These are phyloP conservation scores for Capronia epimyces DNA, from an alignment of 2,329 filamentous ascomycete species.

Conservation along the genomic window DNA sequence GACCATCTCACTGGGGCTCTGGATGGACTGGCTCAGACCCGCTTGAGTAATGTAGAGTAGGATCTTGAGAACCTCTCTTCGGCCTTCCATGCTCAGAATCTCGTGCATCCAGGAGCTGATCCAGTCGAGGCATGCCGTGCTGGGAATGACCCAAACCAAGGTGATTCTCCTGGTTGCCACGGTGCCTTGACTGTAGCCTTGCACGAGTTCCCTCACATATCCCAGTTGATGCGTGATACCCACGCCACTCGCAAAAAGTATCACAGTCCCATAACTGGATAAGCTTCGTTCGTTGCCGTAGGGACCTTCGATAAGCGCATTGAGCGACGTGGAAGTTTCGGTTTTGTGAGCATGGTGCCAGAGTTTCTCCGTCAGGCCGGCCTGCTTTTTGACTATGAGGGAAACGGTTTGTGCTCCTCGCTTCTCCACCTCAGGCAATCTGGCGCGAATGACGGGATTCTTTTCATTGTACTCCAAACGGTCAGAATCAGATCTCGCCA, in stretches of 20 bases:
- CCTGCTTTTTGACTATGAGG: constrained; percentile 80
- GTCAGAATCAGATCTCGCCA: constrained; percentile 13
- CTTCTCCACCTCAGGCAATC: constrained; percentile 48
- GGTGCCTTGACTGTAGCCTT: constrained; percentile 62
- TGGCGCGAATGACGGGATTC: constrained; percentile 37
- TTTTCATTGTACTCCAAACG: constrained; percentile 24
- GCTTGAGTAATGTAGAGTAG: constrained; percentile 88
- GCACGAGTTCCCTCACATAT: constrained; percentile 71
- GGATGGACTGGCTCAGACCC: constrained; percentile 73
- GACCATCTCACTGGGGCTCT: constrained; percentile 70
- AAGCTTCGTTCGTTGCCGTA: constrained; percentile 80
- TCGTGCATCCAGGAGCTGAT: constrained; percentile 77
- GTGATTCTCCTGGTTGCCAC: constrained; percentile 76
- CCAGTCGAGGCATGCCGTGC: constrained; percentile 86
- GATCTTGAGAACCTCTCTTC: constrained; percentile 76
- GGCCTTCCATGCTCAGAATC: constrained; percentile 72
- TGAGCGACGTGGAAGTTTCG: constrained; percentile 51
- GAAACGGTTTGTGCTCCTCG: constrained; percentile 58
- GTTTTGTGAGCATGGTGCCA: constrained; percentile 61
- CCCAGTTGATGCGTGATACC: constrained; percentile 94
- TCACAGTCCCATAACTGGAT: constrained; percentile 83
- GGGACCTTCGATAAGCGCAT: constrained; percentile 79
- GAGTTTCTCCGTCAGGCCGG: constrained; percentile 78
- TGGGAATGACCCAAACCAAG: constrained; percentile 88
- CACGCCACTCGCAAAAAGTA: constrained; percentile 87